Evolutionary conservation across 768 basidiomycete species (phyloP), one percentile per base, ranked within the genome.

Genomic region (Vishniacozyma victoriae): DNA sequence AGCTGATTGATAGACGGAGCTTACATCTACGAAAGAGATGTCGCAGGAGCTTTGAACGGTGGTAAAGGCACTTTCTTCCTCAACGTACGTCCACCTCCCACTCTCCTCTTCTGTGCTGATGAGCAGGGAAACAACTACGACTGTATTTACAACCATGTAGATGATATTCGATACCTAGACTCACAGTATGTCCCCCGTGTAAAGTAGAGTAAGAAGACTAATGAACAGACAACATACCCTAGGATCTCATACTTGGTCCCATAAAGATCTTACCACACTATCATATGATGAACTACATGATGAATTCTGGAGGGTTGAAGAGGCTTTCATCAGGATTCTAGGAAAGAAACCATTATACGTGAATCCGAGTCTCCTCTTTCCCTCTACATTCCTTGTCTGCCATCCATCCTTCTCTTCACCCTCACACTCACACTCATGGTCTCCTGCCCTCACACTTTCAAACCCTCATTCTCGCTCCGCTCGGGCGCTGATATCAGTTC

Each of bases 31-130:
- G 67, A 71, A 24, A 24, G 36, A 12, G 54, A 64, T 39, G 47
- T 71, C 20, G 55, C 52, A 24, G 57, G 54, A 35, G 53, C 41
- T 5, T 41, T 69, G 3, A 51, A 55, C 13, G 60, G 50, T 18
- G 55, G 42, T 3, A 69, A 69, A 44, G 69, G 57, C 0, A 71
- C 69, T 2, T 72, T 71, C 56, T 72, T 72, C 64, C 48, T 72
- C 18, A 72, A 72, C 42, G 66, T 59, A 25, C 41, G 62, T 53
- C 12, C n/a, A 5, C 20, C 14, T 18, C 11, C 19, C 37, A 19
- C 37, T 19, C 9, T 12, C 37, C 19, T 39, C 37, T 12, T 9
- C 23, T 15, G 4, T 25, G 35, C 55, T 37, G 35, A 42, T 20
- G 27, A 15, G 9, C 37, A 60, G 61, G 67, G 71, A 14, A 65